Evolutionary conservation across 805 yeast genomes (phyloP), one percentile per base, ranked within the genome.

Genomic region (Spathaspora gorwiae): DNA sequence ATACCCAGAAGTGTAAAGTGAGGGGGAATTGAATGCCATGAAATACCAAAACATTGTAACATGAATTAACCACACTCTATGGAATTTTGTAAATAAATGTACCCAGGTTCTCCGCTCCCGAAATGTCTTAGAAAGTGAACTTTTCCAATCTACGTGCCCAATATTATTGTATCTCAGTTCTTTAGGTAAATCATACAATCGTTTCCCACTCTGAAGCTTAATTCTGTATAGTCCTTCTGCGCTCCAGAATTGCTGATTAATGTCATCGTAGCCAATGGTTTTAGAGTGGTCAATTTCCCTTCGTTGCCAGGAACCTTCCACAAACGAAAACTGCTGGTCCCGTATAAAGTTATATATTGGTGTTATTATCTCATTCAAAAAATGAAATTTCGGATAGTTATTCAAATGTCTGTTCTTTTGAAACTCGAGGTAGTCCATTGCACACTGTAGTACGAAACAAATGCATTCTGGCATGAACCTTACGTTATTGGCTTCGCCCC

Each of bases 401-500:
- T 44, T 30, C 13, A n/a, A 26, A 12, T 6, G 6, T 13, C 9
- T 13, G 19, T 14, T 39, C 8, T 4, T 26, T 32, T 7, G 35
- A 9, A 14, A 12, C 12, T 30, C 34, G 26, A 24, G 26, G 29
- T 36, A 37, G 24, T 45, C 47, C 14, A 46, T 36, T 10, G 48
- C 46, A 45, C 62, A 52, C 37, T 64, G 61, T 47, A 46, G 66
- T 10, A 68, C 55, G 44, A 65, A 68, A 47, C 73, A 67, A 5
- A 55, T 58, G 54, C 64, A 59, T 37, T 61, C 76, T 1, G 82
- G 81, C 56, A 72, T 63, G 50, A 75, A 77, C 45, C 82, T 57
- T 27, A 77, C 68, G 59, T 81, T 84, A 60, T 82, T 83, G 6
- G 90, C 84, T 60, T 86, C 90, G 32, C 90, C 90, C 90, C 90